phyloP scores from a whole-genome alignment of 345 rosid species.

The Lagerstroemia speciosa region DNA sequence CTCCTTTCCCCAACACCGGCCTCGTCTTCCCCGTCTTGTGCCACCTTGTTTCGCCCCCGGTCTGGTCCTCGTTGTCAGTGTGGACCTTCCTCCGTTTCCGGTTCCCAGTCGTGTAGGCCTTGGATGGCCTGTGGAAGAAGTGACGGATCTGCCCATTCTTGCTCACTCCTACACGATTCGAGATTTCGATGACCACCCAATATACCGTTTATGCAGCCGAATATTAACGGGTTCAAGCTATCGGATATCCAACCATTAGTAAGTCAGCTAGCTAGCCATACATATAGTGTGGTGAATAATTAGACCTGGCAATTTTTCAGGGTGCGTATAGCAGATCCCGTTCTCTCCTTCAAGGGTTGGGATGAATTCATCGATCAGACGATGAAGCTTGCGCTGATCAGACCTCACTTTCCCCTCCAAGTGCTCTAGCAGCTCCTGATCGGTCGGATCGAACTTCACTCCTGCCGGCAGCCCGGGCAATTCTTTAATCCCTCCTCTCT shows the following conservation, averaged over 20 bases:
- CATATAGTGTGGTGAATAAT: not conserved
- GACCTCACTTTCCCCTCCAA: conserved; percentile 78
- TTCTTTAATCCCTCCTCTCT: conserved; percentile 61
- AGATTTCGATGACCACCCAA: no score
- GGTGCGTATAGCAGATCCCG: conserved; percentile 97
- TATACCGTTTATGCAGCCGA: no score
- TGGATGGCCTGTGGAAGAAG: conserved; percentile 97
- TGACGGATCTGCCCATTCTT: conserved; percentile 88
- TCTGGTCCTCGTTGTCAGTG: conserved; percentile 37
- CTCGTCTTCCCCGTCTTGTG: conserved; percentile 97
- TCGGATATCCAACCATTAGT: not conserved
- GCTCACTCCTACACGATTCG: conserved; percentile 49
- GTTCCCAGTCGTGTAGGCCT: conserved; percentile 95
- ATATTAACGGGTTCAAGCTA: not conserved
- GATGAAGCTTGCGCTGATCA: conserved; percentile 71
- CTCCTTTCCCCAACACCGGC: conserved; percentile 50
- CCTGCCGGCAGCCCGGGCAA: conserved; percentile 96
- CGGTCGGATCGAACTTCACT: conserved; percentile 96
- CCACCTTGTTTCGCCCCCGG: conserved; percentile 90
- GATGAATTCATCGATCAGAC: conserved; percentile 85
- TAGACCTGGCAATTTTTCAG: conserved; percentile 87
- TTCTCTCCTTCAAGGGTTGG: conserved; percentile 91
- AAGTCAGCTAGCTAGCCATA: not conserved
- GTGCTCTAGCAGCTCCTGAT: conserved; percentile 92
- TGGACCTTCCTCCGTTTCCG: conserved; percentile 88